Conservation (phyloP, 768 basidiomycete genomes). For the Lactarius hengduanensis region DNA sequence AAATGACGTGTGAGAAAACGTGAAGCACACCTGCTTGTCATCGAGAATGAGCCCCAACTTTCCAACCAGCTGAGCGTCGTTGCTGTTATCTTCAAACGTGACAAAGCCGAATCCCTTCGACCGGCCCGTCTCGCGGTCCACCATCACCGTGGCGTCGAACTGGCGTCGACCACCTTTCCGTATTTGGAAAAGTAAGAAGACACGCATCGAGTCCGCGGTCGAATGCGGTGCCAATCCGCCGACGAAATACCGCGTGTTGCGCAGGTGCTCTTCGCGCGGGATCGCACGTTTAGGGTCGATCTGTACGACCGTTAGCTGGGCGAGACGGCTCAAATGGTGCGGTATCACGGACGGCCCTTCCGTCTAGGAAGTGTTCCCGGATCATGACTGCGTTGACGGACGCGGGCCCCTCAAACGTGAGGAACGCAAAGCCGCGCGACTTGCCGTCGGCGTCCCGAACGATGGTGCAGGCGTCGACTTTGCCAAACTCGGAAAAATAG, state of each 20-base stretch:
- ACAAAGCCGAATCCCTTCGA: conserved; percentile 99
- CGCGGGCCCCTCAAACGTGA: conserved; percentile 91
- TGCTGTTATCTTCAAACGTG: conserved; percentile 87
- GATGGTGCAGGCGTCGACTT: conserved; percentile 96
- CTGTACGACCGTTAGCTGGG: conserved; percentile 40
- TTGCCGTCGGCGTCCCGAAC: conserved; percentile 96
- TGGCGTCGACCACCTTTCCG: conserved; percentile 94
- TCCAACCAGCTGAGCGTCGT: conserved; percentile 85
- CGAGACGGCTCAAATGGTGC: conserved; percentile 10
- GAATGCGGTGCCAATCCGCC: conserved; percentile 90
- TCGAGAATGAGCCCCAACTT: conserved; percentile 77
- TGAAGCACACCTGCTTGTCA: conserved; percentile 72
- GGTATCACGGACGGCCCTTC: conserved; percentile 80
- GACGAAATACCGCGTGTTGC: conserved; percentile 93
- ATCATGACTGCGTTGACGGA: conserved; percentile 97
- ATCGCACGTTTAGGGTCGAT: conserved; percentile 99
- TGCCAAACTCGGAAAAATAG: conserved; percentile 95
- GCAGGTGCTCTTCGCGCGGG: conserved; percentile 91
- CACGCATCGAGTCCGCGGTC: conserved; percentile 90
- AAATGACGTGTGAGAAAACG: background rate
- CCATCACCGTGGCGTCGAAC: conserved; percentile 97
- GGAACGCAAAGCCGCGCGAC: conserved; percentile 95
- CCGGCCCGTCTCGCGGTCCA: conserved; percentile 90
- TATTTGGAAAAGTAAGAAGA: conserved; percentile 93
- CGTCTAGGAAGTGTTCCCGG: conserved; percentile 90